Conservation (phyloP, 2,329 filamentous ascomycete genomes). For the Diaporthe sp. region DNA sequence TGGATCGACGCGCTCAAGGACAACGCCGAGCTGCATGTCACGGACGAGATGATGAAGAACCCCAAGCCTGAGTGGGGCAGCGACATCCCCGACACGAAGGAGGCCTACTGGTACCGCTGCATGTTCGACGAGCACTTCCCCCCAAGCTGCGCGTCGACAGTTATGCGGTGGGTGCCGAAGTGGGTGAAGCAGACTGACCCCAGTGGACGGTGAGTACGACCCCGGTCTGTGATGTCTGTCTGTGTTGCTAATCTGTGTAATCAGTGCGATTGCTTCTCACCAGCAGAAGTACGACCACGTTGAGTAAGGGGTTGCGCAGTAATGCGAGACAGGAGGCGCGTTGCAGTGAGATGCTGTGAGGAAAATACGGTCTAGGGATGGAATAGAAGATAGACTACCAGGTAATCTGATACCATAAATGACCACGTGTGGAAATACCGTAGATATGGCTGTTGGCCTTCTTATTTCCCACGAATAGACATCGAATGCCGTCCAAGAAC, state of each 20-base stretch:
- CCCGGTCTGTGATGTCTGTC: neutral
- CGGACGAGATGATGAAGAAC: slow-evolving; percentile 98
- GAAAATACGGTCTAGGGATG: neutral
- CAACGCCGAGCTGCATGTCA: slow-evolving; percentile 88
- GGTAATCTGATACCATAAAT: slow-evolving; percentile 9
- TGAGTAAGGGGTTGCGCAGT: slow-evolving; percentile 43
- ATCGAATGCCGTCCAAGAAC: neutral
- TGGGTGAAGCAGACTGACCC: slow-evolving; percentile 98
- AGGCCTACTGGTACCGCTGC: slow-evolving; percentile 97
- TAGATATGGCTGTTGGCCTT: neutral
- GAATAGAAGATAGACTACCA: neutral
- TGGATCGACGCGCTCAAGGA: slow-evolving; percentile 99
- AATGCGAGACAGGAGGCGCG: neutral
- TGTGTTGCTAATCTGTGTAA: slow-evolving; percentile 42
- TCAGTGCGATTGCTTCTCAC: slow-evolving; percentile 82
- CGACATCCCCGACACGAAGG: slow-evolving; percentile 96
- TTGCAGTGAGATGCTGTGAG: neutral
- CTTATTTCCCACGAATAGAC: slow-evolving; percentile 3
- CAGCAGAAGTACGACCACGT: slow-evolving; percentile 77
- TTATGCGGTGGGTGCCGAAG: slow-evolving; percentile 96
- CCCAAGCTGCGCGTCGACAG: slow-evolving; percentile 88
- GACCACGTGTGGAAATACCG: neutral
- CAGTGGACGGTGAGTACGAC: slow-evolving; percentile 80
- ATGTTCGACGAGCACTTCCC: slow-evolving; percentile 99
- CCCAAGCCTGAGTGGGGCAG: slow-evolving; percentile 95